These are phyloP conservation scores for Colletotrichum horii DNA, from an alignment of 2,329 filamentous ascomycete species.

Conservation along the genomic window DNA sequence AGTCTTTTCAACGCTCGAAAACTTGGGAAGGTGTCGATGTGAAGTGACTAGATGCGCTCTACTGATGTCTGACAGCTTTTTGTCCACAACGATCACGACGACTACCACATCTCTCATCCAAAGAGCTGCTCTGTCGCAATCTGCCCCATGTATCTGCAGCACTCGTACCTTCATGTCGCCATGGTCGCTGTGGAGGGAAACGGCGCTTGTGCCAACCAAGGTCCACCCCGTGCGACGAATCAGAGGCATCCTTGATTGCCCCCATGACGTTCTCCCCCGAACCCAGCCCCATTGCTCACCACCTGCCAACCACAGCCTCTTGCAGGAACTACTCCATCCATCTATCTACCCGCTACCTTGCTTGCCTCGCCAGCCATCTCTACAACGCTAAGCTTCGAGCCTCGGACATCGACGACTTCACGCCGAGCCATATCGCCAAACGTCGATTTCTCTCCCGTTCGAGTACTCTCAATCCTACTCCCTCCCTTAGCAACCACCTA, in stretches of 20 bases:
- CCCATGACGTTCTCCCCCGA: constrained; percentile 24
- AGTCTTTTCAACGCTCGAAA: not conserved
- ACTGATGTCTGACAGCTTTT: not conserved
- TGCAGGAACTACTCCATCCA: constrained; percentile 11
- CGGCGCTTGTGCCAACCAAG: constrained; percentile 17
- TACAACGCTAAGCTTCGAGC: not conserved
- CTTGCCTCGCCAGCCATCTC: constrained; percentile 19
- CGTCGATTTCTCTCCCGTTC: not conserved
- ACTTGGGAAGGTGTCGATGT: not conserved
- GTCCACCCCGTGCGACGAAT: constrained; percentile 17
- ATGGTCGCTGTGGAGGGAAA: constrained; percentile 16
- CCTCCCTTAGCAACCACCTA: not conserved
- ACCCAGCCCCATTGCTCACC: constrained; percentile 20
- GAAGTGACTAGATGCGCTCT: not conserved
- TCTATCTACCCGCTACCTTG: not conserved
- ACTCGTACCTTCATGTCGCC: constrained; percentile 1
- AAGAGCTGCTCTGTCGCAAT: not conserved
- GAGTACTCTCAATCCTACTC: not conserved
- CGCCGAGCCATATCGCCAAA: constrained; percentile 2
- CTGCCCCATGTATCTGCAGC: not conserved
- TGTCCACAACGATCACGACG: not conserved
- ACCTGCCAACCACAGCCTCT: constrained; percentile 15
- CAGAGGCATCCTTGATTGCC: constrained; percentile 5
- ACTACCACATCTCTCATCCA: not conserved
- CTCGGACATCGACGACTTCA: constrained; percentile 7